phyloP scores from a whole-genome alignment of 2,329 filamentous ascomycete species.

The Ploettnerulaceae sp. region DNA sequence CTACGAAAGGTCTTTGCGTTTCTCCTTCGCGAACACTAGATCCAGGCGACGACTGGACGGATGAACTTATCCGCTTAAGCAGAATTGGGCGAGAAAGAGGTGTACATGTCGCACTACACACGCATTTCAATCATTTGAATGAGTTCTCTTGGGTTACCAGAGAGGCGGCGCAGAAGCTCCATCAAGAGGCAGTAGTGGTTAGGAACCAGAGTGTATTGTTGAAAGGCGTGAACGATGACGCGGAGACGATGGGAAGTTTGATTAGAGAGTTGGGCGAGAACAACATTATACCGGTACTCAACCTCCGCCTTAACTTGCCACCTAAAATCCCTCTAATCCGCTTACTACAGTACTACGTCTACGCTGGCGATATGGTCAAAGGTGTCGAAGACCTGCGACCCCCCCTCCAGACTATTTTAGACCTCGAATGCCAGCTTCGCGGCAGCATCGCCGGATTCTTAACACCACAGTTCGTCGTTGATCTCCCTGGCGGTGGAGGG shows the following conservation, averaged over 20 bases:
- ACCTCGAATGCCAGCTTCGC: conserved; percentile 52
- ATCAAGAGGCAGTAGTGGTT: conserved; percentile 48
- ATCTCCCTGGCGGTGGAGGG: conserved; percentile 58
- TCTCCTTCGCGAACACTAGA: conserved; percentile 53
- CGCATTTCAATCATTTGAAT: conserved; percentile 59
- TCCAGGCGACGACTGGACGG: conserved; percentile 47
- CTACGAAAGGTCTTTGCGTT: conserved; percentile 57
- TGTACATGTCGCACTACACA: conserved; percentile 58
- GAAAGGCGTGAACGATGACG: conserved; percentile 53
- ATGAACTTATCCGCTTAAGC: conserved; percentile 47
- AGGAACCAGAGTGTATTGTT: conserved; percentile 58
- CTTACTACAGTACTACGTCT: conserved; percentile 55
- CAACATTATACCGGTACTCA: conserved; percentile 51
- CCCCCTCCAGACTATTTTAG: conserved; percentile 52
- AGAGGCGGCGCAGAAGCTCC: conserved; percentile 46
- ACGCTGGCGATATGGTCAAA: conserved; percentile 59
- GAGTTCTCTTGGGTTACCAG: conserved; percentile 58
- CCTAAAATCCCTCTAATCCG: neutral
- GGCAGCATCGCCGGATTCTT: conserved; percentile 59
- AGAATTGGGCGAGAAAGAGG: conserved; percentile 47
- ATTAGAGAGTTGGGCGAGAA: conserved; percentile 51
- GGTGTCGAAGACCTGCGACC: conserved; percentile 59
- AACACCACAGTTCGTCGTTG: conserved; percentile 58
- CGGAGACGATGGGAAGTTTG: conserved; percentile 47
- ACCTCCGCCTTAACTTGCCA: neutral